Evolutionary conservation across 2,329 filamentous ascomycete species (phyloP).

Genomic region (Paraphoma chrysanthemicola): DNA sequence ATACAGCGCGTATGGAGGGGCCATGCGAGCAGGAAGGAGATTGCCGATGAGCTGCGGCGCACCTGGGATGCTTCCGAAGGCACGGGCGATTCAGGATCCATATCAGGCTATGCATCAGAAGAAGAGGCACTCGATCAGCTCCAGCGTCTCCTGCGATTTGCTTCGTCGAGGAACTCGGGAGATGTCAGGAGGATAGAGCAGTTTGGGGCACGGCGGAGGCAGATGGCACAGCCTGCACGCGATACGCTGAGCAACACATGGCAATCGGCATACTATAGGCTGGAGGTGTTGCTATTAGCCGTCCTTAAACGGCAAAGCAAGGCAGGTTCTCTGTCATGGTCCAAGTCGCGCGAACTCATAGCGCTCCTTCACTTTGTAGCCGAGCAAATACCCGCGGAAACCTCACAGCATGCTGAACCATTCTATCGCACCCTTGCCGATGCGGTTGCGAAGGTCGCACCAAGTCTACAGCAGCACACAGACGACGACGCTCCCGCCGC

Average conservation of each 20-base stretch:
- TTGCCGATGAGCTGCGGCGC: slow-evolving; percentile 61
- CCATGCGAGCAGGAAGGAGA: slow-evolving; percentile 65
- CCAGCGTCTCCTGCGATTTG: slow-evolving; percentile 54
- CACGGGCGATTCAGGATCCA: slow-evolving; percentile 7
- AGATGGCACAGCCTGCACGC: slow-evolving; percentile 31
- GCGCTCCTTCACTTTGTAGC: slow-evolving; percentile 37
- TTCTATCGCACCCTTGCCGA: slow-evolving; percentile 44
- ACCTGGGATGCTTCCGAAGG: slow-evolving; percentile 42
- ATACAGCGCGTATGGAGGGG: slow-evolving; percentile 88
- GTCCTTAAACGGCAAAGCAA: slow-evolving; percentile 36
- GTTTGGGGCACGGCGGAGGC: slow-evolving; percentile 49
- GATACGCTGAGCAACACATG: slow-evolving; percentile 42
- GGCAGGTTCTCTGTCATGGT: slow-evolving; percentile 9
- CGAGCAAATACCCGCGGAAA: slow-evolving; percentile 42
- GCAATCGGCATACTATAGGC: slow-evolving; percentile 50
- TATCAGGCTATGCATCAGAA: slow-evolving; percentile 44
- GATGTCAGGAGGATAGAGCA: slow-evolving; percentile 51
- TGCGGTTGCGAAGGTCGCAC: slow-evolving; percentile 22
- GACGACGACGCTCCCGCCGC: slow-evolving; percentile 3
- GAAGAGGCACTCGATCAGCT: slow-evolving; percentile 51
- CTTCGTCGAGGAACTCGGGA: slow-evolving; percentile 41
- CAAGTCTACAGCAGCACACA: slow-evolving; percentile 3
- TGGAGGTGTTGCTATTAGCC: slow-evolving; percentile 49
- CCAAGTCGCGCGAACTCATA: slow-evolving; percentile 21
- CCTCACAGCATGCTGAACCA: slow-evolving; percentile 36